Percentiles rank a stretch among this genome's conserved stretches.
Evolutionary conservation across 768 basidiomycete genomes (phyloP).

Genomic region (Kondoa malvinella): DNA sequence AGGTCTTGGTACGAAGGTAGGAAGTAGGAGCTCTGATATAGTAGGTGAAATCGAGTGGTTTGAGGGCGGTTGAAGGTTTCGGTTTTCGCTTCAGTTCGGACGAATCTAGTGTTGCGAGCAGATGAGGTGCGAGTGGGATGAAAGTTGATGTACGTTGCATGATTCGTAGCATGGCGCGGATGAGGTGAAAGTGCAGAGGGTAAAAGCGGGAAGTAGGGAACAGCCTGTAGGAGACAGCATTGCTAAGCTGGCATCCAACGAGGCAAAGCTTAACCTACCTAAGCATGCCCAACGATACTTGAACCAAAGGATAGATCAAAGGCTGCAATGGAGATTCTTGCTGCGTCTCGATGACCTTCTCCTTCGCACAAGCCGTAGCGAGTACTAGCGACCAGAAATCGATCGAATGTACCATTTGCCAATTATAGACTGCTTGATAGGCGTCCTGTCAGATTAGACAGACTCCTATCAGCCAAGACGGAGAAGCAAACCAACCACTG

Average conservation of each 20-base stretch:
- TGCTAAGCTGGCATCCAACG: not conserved
- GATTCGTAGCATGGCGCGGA: conserved; percentile 72
- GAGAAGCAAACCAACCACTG: conserved; percentile 18
- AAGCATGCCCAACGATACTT: conserved; percentile 80
- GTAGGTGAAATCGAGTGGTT: conserved; percentile 74
- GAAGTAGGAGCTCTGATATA: conserved; percentile 71
- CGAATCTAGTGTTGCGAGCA: conserved; percentile 69
- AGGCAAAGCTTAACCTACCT: conserved; percentile 43
- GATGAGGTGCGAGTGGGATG: conserved; percentile 68
- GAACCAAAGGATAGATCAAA: conserved; percentile 88
- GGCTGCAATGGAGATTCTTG: conserved; percentile 57
- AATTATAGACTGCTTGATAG: conserved; percentile 90
- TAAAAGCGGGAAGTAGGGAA: conserved; percentile 79
- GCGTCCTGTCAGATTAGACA: conserved; percentile 44
- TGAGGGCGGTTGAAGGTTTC: conserved; percentile 61
- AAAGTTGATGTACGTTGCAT: conserved; percentile 67
- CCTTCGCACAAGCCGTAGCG: conserved; percentile 54
- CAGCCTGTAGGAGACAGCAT: conserved; percentile 40
- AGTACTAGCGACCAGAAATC: conserved; percentile 93
- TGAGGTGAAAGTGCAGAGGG: conserved; percentile 83
- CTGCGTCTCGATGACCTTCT: conserved; percentile 38
- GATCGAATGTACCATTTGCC: conserved; percentile 89
- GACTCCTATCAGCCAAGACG: not conserved
- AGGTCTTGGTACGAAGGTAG: conserved; percentile 73
- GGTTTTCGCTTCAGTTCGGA: conserved; percentile 52